Evolutionary conservation across 179 eudicot genomes (phyloP), one percentile per base, ranked within the genome.

Genomic region (Drosera spatulata): DNA sequence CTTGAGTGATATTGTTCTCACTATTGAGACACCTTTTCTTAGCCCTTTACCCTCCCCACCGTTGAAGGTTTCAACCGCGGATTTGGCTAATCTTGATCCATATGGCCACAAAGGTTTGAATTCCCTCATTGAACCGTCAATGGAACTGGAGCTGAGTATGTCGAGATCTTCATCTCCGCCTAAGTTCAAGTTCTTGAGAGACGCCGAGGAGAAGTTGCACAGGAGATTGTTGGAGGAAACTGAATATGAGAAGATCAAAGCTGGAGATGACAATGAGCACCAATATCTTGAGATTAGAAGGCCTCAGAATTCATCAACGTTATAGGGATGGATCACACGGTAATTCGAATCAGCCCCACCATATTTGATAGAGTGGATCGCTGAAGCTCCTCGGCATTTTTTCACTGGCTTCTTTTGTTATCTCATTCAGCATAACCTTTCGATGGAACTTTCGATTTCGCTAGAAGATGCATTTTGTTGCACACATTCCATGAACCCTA

Each of bases 111-210:
- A 67, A 61, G 79, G 83, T 8, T 56, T 66, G 41, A 91, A 91
- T 60, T 96, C 97, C 44, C 71, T 91, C 38, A 88, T 88, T 71
- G 97, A 91, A 61, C 77, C 79, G 2, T 58, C 76, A 3, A 55
- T 78, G 1, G 96, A 91, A 53, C 78, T 80, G 6, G 97, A 90
- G 53, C 4, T 87, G 2, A 66, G 66, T 59, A 75, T 68, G 60
- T 37, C 85, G 63, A 73, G 81, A 53, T 77, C 87, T 56, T 91
- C 98, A 2, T 95, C 98, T 6, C 98, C 98, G 10, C 96, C 98
- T 2, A 91, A 77, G 61, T 91, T 91, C 65, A 88, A 88, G 82
- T 91, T 91, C 71, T 65, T 91, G 75, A 91, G 91, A 62, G 98
- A 91, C 67, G 98, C 98, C 1, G 98, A 91, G 68, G 95, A 91